Percentiles rank a stretch among this genome's conserved stretches.
Evolutionary conservation across 768 basidiomycete species (phyloP).

Genomic region (Peribolospora kevripleyi): DNA sequence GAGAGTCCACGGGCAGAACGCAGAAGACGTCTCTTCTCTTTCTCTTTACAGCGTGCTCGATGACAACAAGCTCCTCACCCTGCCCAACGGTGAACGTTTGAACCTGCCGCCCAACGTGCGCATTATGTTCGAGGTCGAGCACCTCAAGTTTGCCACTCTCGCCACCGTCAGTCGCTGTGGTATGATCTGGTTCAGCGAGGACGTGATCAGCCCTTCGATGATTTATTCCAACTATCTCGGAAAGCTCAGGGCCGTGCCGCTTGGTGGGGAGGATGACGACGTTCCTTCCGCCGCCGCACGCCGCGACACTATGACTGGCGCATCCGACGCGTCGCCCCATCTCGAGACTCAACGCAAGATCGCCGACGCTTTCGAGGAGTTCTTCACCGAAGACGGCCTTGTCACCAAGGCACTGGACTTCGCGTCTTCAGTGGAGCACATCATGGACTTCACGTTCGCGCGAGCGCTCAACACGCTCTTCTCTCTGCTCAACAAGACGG

Average conservation of each 20-base stretch:
- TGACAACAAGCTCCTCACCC: conserved; percentile 87
- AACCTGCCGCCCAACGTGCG: conserved; percentile 90
- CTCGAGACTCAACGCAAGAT: conserved; percentile 21
- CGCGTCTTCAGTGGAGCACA: conserved; percentile 72
- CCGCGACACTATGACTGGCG: not conserved
- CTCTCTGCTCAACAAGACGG: conserved; percentile 87
- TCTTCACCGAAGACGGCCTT: conserved; percentile 59
- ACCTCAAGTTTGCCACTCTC: conserved; percentile 82
- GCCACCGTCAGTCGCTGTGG: conserved; percentile 99
- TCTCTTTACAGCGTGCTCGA: conserved; percentile 54
- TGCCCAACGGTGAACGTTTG: conserved; percentile 93
- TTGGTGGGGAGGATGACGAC: conserved; percentile 69
- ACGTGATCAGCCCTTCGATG: conserved; percentile 76
- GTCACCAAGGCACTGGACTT: conserved; percentile 53
- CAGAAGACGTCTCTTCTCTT: not conserved
- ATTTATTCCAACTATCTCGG: conserved; percentile 70
- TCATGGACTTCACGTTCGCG: conserved; percentile 90
- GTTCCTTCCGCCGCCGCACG: not conserved
- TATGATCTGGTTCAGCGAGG: conserved; percentile 99
- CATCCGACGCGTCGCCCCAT: not conserved
- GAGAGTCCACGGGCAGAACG: no score
- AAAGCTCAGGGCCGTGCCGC: conserved; percentile 42
- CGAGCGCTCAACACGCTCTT: conserved; percentile 88
- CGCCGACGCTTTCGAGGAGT: conserved; percentile 25
- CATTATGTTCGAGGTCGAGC: conserved; percentile 99